Percentiles rank a stretch among this genome's conserved stretches.
These are phyloP conservation scores for Exophiala bonariae DNA, from an alignment of 2,329 filamentous ascomycete genomes.

Conservation along the genomic window DNA sequence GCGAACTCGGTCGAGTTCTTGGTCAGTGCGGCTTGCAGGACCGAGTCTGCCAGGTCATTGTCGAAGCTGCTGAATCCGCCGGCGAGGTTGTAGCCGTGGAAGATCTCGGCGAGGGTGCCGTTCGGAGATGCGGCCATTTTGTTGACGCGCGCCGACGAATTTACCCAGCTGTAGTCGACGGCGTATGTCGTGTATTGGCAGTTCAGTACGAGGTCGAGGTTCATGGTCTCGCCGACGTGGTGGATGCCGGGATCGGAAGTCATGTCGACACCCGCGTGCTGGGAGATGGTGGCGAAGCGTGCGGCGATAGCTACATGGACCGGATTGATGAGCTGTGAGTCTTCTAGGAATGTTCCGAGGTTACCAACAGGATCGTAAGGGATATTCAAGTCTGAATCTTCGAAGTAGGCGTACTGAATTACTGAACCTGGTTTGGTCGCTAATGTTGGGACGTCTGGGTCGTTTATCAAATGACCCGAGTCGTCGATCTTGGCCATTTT, in stretches of 20 bases:
- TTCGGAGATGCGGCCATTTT: constrained; percentile 18
- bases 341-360: constrained; percentile 13
- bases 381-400: constrained; percentile 14
- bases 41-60: constrained; percentile 21
- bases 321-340: constrained; percentile 24
- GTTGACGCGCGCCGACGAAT: constrained; percentile 16
- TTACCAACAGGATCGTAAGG: constrained; percentile 21
- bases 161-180: constrained; percentile 25
- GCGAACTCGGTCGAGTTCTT: constrained; percentile 12
- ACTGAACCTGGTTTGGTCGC: constrained; percentile 20
- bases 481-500: constrained; percentile 14
- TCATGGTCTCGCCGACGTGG: constrained; percentile 9
- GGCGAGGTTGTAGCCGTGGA: constrained; percentile 23
- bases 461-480: constrained; percentile 8
- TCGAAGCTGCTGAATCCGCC: constrained; percentile 15
- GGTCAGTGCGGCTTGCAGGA: constrained; percentile 18
- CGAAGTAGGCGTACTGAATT: constrained; percentile 26
- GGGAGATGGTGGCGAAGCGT: constrained; percentile 12
- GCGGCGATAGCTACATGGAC: constrained; percentile 23
- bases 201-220: constrained; percentile 20
- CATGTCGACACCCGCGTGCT: constrained; percentile 16
- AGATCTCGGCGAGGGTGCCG: constrained; percentile 26
- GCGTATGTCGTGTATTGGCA: constrained; percentile 24
- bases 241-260: constrained; percentile 14
- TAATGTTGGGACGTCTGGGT: constrained; percentile 20